Evolutionary conservation across 2,329 filamentous ascomycete species (phyloP).

Genomic region (Aspergillus costaricaensis): DNA sequence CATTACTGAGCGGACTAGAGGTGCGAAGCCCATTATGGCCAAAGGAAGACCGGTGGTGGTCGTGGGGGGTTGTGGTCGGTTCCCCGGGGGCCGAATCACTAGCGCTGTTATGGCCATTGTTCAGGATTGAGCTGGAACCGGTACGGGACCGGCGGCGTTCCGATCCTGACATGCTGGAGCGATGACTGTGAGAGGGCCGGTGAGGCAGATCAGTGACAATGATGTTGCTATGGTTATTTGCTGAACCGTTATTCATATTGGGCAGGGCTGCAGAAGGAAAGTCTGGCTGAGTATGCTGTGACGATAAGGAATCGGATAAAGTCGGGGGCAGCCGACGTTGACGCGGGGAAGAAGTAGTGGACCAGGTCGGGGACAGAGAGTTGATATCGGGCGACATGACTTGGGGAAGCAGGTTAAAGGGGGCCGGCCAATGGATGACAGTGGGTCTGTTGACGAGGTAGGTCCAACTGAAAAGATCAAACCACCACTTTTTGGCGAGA

Average conservation of each 20-base stretch:
- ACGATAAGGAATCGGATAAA: conserved; percentile 66
- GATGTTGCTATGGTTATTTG: conserved; percentile 62
- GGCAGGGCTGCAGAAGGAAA: conserved; percentile 12
- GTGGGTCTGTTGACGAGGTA: neutral
- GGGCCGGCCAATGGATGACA: too few species aligned
- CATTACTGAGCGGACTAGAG: conserved; percentile 44
- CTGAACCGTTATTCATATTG: conserved; percentile 16
- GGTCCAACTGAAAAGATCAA: neutral
- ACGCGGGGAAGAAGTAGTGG: conserved; percentile 42
- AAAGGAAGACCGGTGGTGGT: conserved; percentile 44
- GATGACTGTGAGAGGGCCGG: conserved; percentile 40
- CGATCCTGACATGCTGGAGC: conserved; percentile 39
- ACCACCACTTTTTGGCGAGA: neutral
- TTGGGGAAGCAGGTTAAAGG: neutral
- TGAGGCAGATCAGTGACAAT: conserved; percentile 68
- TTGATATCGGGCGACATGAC: conserved; percentile 74
- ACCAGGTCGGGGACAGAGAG: conserved; percentile 63
- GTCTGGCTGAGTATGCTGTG: conserved; percentile 12
- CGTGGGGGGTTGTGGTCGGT: conserved; percentile 31
- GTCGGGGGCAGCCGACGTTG: conserved; percentile 34
- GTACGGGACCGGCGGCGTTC: conserved; percentile 48
- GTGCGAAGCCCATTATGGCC: conserved; percentile 42
- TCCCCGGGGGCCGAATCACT: conserved; percentile 38
- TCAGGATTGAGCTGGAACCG: conserved; percentile 43
- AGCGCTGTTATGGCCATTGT: conserved; percentile 29